A percentile compares a stretch with the other conserved stretches of the same genome.
Conservation (phyloP, 139 green algal genomes). For the Asterochloris sp. region DNA sequence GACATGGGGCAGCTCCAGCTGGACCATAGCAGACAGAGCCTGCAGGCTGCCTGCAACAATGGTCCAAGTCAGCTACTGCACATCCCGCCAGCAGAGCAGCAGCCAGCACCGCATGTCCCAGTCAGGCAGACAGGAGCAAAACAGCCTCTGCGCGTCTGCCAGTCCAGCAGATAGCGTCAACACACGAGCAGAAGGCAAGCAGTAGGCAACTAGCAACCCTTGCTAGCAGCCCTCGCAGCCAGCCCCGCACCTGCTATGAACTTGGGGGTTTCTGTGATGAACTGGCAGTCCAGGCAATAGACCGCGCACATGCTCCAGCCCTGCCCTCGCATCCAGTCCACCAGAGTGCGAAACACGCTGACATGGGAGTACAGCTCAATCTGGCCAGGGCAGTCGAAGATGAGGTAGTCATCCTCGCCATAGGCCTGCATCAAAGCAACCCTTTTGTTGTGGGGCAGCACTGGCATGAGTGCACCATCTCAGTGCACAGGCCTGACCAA, state of each 20-base stretch:
- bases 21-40: slow-evolving; percentile 91
- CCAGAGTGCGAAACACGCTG: slow-evolving; percentile 79
- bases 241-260: slow-evolving; percentile 57
- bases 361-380: slow-evolving; percentile 98
- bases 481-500: too few species aligned
- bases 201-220: too few species aligned
- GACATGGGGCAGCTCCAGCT: slow-evolving; percentile 95
- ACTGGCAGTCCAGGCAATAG: slow-evolving; percentile 94
- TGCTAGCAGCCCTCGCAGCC: too few species aligned
- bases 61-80: too few species aligned
- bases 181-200: too few species aligned
- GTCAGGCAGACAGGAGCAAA: too few species aligned
- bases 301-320: slow-evolving; percentile 75
- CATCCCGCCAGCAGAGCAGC: too few species aligned
- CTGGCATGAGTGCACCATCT: too few species aligned
- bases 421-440: slow-evolving; percentile 49
- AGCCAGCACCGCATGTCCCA: too few species aligned
- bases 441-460: neutral
- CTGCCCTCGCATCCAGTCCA: slow-evolving; percentile 67
- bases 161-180: too few species aligned
- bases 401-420: slow-evolving; percentile 96
- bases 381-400: slow-evolving; percentile 97
- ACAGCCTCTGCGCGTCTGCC: too few species aligned
- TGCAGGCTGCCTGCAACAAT: slow-evolving; percentile 26
- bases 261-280: slow-evolving; percentile 79